phyloP scores from a whole-genome alignment of 768 basidiomycete genomes.

The Macrolepiota dolichaula region DNA sequence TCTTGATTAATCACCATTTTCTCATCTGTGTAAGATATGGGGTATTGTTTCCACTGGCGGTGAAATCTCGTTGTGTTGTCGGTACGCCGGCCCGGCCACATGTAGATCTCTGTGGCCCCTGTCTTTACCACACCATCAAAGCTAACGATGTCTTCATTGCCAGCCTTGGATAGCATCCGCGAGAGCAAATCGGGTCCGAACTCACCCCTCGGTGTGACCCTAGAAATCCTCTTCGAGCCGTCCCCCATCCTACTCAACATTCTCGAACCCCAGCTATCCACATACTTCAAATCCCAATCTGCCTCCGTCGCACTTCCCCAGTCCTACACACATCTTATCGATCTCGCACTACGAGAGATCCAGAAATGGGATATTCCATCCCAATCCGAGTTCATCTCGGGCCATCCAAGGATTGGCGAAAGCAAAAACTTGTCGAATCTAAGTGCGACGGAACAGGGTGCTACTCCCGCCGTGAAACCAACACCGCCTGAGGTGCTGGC shows the following conservation, averaged over 20 bases:
- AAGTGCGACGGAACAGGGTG: constrained; percentile 79
- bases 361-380: constrained; percentile 46
- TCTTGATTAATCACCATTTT: background rate
- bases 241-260: constrained; percentile 51
- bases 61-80: constrained; percentile 13
- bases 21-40: background rate
- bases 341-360: constrained; percentile 46
- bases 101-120: background rate
- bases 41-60: background rate
- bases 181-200: constrained; percentile 24
- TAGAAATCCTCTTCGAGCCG: constrained; percentile 54
- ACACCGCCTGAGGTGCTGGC: constrained; percentile 74
- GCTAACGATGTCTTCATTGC: constrained; percentile 25
- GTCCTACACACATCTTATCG: constrained; percentile 56
- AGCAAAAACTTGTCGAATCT: constrained; percentile 68
- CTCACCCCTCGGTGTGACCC: constrained; percentile 33
- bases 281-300: constrained; percentile 21
- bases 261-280: constrained; percentile 53
- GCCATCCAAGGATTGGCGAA: constrained; percentile 90
- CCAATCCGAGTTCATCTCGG: constrained; percentile 67
- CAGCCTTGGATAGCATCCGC: constrained; percentile 30
- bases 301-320: constrained; percentile 17
- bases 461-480: constrained; percentile 30
- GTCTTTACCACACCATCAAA: background rate
- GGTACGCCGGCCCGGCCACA: constrained; percentile 8